phyloP scores from a whole-genome alignment of 2,329 filamentous ascomycete species.

The Thielaviopsis euricoi region DNA sequence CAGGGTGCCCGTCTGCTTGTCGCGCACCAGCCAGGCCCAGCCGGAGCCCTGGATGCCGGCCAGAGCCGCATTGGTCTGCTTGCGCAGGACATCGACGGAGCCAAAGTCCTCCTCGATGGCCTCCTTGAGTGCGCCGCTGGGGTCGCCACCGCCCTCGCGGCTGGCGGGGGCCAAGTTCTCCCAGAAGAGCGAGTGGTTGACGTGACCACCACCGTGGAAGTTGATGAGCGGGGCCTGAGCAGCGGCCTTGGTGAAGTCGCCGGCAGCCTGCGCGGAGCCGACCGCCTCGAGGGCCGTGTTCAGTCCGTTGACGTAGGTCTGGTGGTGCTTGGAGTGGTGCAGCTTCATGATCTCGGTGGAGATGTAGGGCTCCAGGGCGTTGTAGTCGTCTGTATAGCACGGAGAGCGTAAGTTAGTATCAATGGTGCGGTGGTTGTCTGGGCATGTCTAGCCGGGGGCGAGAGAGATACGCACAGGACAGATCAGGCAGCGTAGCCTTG shows the following conservation, averaged over 20 bases:
- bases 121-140: slow-evolving; percentile 42
- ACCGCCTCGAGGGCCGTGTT: slow-evolving; percentile 65
- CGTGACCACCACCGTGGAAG: slow-evolving; percentile 73
- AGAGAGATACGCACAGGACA: slow-evolving; percentile 32
- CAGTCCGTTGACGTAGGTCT: slow-evolving; percentile 81
- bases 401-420: not conserved
- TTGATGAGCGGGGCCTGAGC: slow-evolving; percentile 41
- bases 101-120: slow-evolving; percentile 54
- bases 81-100: slow-evolving; percentile 43
- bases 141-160: slow-evolving; percentile 44
- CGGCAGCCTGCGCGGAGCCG: slow-evolving; percentile 45
- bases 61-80: slow-evolving; percentile 51
- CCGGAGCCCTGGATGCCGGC: slow-evolving; percentile 71
- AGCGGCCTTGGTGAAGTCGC: slow-evolving; percentile 36
- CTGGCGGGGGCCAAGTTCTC: slow-evolving; percentile 56
- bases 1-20: slow-evolving; percentile 44
- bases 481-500: slow-evolving; percentile 87
- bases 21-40: slow-evolving; percentile 79
- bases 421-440: too few species aligned
- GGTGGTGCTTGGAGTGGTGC: slow-evolving; percentile 87
- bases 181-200: slow-evolving; percentile 83
- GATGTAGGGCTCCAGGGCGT: slow-evolving; percentile 71
- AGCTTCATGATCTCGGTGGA: slow-evolving; percentile 92
- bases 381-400: slow-evolving; percentile 64
- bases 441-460: not conserved